Evolutionary conservation across 1,284 basidiomycete genomes (phyloP).

Genomic region (Sanghuangporus baumii): DNA sequence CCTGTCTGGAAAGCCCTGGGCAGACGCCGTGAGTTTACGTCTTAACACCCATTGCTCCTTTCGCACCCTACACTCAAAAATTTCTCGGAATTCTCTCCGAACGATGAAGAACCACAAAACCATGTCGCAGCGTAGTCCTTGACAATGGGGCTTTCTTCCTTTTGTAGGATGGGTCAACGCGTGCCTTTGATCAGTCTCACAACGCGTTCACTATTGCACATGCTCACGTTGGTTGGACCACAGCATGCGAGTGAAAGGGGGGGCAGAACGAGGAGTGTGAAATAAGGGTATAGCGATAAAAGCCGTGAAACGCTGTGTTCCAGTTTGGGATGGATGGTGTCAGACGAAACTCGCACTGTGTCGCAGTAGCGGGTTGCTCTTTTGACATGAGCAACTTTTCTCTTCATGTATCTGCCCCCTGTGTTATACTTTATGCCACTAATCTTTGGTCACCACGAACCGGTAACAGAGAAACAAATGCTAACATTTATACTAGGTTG

Average conservation of each 20-base stretch:
- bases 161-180: constrained; percentile 57
- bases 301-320: constrained; percentile 21
- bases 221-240: constrained; percentile 73
- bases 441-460: constrained; percentile 6
- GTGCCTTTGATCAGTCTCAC: constrained; percentile 88
- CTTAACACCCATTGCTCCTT: constrained; percentile 72
- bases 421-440: constrained; percentile 11
- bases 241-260: constrained; percentile 87
- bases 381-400: constrained; percentile 19
- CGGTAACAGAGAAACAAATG: constrained; percentile 36
- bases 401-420: constrained; percentile 17
- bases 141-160: constrained; percentile 75
- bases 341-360: constrained; percentile 28
- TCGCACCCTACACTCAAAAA: constrained; percentile 84
- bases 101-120: constrained; percentile 86
- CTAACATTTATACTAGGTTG: constrained; percentile 57
- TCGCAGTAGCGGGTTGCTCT: constrained; percentile 18
- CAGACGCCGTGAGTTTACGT: constrained; percentile 85
- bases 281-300: constrained; percentile 26
- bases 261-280: constrained; percentile 89
- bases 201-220: constrained; percentile 66
- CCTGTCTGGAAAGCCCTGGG: constrained; percentile 99
- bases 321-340: constrained; percentile 28
- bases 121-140: constrained; percentile 64
- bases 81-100: constrained; percentile 93